phyloP scores from a whole-genome alignment of 352 stramenopile species.

The Phytophthora kernoviae region DNA sequence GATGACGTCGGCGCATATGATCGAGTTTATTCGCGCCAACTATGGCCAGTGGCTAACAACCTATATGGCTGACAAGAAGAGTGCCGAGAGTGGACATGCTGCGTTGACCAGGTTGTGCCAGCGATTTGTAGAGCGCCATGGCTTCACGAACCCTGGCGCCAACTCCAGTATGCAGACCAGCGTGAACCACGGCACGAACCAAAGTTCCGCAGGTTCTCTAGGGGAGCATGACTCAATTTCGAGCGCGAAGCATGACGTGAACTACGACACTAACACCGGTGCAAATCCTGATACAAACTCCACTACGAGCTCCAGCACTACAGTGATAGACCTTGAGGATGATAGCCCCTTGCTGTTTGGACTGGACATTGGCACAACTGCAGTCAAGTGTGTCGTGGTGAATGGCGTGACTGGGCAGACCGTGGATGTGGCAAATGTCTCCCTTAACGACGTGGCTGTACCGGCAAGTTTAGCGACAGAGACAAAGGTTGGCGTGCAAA shows the following conservation, averaged over 20 bases:
- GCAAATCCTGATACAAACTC: not conserved
- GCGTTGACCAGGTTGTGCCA: slow-evolving; percentile 44
- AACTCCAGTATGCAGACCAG: not conserved
- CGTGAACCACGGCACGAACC: not conserved
- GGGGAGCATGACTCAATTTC: not conserved
- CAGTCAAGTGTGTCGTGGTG: slow-evolving; percentile 76
- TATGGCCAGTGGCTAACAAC: slow-evolving; percentile 38
- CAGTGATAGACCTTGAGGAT: slow-evolving; percentile 5
- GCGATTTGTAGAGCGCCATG: slow-evolving; percentile 43
- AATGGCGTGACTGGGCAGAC: slow-evolving; percentile 29
- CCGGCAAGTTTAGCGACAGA: slow-evolving; percentile 11
- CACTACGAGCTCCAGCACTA: not conserved
- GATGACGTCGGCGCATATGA: slow-evolving; percentile 50
- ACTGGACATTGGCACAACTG: slow-evolving; percentile 78
- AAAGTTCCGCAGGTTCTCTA: not conserved
- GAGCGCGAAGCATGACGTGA: not conserved
- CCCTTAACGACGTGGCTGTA: slow-evolving; percentile 40
- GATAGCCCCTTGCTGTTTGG: slow-evolving; percentile 47
- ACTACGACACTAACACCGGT: not conserved
- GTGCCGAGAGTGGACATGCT: slow-evolving; percentile 46
- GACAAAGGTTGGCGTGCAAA: slow-evolving; percentile 40
- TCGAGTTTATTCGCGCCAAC: slow-evolving; percentile 42
- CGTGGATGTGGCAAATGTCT: slow-evolving; percentile 39
- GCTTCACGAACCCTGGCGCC: slow-evolving; percentile 17
- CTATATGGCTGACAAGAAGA: slow-evolving; percentile 49